Evolutionary conservation across 352 stramenopile species (phyloP), one percentile per base, ranked within the genome.

Genomic region (Lagenidium sp.): DNA sequence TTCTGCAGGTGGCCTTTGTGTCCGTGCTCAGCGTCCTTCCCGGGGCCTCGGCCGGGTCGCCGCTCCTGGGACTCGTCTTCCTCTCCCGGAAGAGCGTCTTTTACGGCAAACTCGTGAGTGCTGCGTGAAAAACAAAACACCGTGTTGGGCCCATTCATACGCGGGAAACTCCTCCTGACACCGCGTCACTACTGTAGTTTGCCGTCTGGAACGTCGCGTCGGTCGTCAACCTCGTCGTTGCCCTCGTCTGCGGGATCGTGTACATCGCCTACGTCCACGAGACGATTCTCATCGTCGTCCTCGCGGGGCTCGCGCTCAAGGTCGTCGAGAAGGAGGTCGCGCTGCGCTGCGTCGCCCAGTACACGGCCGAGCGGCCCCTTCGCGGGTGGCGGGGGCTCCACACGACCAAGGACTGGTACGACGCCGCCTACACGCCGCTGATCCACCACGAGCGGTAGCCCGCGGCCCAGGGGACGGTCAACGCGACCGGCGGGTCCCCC

Each of bases 341-440:
- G 0, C 44, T 89, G 36, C 72, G 60, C 22, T 88, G 79, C 50
- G 78, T 93, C 13, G 81, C 75, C 6, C 75, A 89, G 52, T 93
- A 87, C 37, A 77, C 72, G 23, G 65, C 54, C 18, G 71, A 87
- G 39, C 73, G 81, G 0, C 57, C 63, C 20, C 54, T 87, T 20
- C 67, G 72, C 3, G 81, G 81, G 13, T 93, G 81, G 81, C 61
- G 74, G 35, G 81, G 78, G 0, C 60, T 93, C 1, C 78, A 87
- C 47, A 93, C 78, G 1, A 93, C 81, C 5, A 79, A 78, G 31
- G 81, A 93, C 53, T 93, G 79, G 76, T 93, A 93, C 46, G 81
- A 93, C 53, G 68, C 77, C 25, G 77, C 81, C 8, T 91, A 90
- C 60, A 85, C 75, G 13, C 79, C 79, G 12, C 63, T 91, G 24